Percentiles rank a stretch among this genome's conserved stretches.
Evolutionary conservation across 1,284 basidiomycete species (phyloP).

Genomic region (Pulchroboletus neoregius): DNA sequence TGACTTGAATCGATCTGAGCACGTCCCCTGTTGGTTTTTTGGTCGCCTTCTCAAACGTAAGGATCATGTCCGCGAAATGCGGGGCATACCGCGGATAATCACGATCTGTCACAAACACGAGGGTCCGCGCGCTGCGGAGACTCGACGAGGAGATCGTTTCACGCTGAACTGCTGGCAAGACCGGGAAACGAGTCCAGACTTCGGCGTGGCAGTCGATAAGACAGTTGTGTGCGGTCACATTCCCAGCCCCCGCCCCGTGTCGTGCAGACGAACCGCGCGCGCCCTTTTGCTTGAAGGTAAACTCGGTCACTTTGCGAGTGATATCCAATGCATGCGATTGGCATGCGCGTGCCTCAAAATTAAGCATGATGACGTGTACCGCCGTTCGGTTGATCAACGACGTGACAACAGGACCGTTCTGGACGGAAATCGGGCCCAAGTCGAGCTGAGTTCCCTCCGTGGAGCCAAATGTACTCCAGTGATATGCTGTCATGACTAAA

Average conservation of each 20-base stretch:
- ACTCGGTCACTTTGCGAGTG: conserved; percentile 51
- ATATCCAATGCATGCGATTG: conserved; percentile 47
- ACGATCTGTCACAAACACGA: conserved; percentile 45
- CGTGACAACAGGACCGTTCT: conserved; percentile 31
- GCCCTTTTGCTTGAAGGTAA: conserved; percentile 45
- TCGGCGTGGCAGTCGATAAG: conserved; percentile 55
- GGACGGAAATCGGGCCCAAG: conserved; percentile 1
- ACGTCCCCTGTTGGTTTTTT: conserved; percentile 40
- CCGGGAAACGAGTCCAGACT: conserved; percentile 63
- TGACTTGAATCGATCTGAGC: conserved; percentile 36
- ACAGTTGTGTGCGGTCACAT: conserved; percentile 39
- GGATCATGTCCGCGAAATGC: conserved; percentile 46
- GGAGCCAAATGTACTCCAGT: conserved; percentile 27
- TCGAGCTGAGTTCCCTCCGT: conserved; percentile 18
- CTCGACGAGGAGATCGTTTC: conserved; percentile 40
- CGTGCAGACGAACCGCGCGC: conserved; percentile 11
- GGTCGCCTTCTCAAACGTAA: conserved; percentile 44
- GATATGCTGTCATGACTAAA: conserved; percentile 19
- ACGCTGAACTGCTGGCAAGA: conserved; percentile 50
- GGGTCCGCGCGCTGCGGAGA: conserved; percentile 29
- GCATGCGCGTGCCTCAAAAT: conserved; percentile 30
- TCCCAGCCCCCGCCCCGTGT: conserved; percentile 14
- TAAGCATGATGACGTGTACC: conserved; percentile 43
- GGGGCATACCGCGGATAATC: conserved; percentile 35
- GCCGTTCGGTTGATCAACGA: conserved; percentile 42